Conservation (phyloP, 345 rosid genomes). For the Citrus hindsii region DNA sequence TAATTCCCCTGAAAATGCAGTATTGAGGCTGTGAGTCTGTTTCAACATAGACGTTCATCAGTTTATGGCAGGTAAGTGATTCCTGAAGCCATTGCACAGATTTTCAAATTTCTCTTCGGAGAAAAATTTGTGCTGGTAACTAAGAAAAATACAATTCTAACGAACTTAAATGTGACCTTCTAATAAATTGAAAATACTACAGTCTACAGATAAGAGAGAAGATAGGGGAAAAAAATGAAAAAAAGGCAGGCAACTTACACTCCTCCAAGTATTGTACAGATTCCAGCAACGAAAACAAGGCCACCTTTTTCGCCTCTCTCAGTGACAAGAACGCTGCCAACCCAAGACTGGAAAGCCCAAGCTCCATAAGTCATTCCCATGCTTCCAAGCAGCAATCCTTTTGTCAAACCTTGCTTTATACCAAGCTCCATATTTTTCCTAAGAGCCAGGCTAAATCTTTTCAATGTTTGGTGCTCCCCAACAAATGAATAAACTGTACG, state of each 20-base stretch:
- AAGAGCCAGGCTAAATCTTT: slow-evolving; percentile 32
- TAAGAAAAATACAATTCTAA: too few relatives aligned
- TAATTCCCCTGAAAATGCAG: slow-evolving; percentile 28
- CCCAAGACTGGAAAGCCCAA: slow-evolving; percentile 59
- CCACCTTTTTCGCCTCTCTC: slow-evolving; percentile 53
- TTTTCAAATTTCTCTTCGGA: not conserved
- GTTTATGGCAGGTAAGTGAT: not conserved
- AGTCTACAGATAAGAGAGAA: too few relatives aligned
- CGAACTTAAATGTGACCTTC: too few relatives aligned
- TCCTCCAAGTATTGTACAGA: slow-evolving; percentile 42
- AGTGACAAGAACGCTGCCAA: slow-evolving; percentile 44
- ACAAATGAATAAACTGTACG: slow-evolving; percentile 50
- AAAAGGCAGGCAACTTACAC: slow-evolving; percentile 34
- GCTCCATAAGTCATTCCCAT: slow-evolving; percentile 44
- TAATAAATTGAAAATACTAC: too few relatives aligned
- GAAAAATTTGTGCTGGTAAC: not conserved
- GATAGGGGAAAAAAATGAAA: too few relatives aligned
- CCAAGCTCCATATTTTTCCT: slow-evolving; percentile 39
- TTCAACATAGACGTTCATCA: not conserved
- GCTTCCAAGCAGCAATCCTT: slow-evolving; percentile 56
- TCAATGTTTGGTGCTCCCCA: slow-evolving; percentile 41
- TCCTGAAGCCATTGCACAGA: not conserved
- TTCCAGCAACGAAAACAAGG: slow-evolving; percentile 35
- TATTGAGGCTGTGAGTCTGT: not conserved
- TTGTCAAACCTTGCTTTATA: slow-evolving; percentile 44